Evolutionary conservation across 139 green algal genomes (phyloP).

Genomic region (Chlorella sp.): DNA sequence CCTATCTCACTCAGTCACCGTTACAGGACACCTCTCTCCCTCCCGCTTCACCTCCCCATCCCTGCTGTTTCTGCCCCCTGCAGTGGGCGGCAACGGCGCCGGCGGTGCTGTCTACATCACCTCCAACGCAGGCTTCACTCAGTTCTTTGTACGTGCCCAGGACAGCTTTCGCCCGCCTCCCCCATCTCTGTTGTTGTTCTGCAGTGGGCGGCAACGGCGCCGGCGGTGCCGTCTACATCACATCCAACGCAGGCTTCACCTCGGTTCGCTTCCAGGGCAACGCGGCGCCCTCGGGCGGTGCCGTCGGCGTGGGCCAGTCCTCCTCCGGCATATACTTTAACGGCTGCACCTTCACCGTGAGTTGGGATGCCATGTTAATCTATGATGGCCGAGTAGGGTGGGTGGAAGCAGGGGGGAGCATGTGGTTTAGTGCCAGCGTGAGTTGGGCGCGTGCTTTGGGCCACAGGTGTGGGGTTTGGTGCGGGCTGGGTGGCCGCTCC

Average conservation of each 20-base stretch:
- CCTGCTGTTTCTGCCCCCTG: not conserved
- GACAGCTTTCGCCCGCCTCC: not conserved
- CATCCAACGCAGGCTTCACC: constrained; percentile 37
- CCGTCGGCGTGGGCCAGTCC: constrained; percentile 43
- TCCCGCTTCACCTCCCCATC: not conserved
- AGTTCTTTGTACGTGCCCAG: not conserved
- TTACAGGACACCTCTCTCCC: too few relatives aligned
- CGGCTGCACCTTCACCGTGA: constrained; percentile 42
- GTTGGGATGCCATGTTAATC: not conserved
- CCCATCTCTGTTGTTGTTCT: not conserved
- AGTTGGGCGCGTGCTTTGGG: too few relatives aligned
- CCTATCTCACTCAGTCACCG: not conserved
- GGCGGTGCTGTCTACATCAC: too few relatives aligned
- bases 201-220: constrained; percentile 25
- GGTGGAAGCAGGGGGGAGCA: not conserved
- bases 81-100: too few relatives aligned
- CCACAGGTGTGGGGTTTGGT: too few relatives aligned
- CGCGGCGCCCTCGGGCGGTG: constrained; percentile 32
- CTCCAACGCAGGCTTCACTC: not conserved
- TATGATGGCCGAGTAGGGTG: not conserved
- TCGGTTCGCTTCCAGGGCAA: constrained; percentile 34
- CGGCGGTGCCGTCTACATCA: constrained; percentile 45
- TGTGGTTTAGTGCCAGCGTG: not conserved
- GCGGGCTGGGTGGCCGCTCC: too few relatives aligned
- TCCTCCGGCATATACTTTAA: constrained; percentile 45